A percentile compares a stretch with the other conserved stretches of the same genome.
phyloP scores from a whole-genome alignment of 2,329 filamentous ascomycete species.

The Alternaria viburni region DNA sequence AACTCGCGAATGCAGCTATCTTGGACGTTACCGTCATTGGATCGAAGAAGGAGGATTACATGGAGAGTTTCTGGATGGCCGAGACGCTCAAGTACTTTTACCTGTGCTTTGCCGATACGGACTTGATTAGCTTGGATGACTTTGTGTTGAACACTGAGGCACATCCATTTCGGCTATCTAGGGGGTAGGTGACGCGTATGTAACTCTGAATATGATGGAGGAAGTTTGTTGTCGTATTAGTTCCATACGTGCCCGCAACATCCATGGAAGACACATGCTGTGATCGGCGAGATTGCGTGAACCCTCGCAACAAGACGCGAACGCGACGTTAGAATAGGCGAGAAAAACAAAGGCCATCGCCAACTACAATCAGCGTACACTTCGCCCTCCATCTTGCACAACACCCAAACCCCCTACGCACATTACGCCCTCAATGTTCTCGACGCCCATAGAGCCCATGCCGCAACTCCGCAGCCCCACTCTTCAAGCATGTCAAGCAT shows the following conservation, averaged over 20 bases:
- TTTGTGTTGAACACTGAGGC: constrained; percentile 60
- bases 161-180: constrained; percentile 53
- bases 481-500: constrained; percentile 6
- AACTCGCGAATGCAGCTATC: constrained; percentile 53
- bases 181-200: constrained; percentile 47
- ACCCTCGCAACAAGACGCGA: neutral
- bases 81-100: constrained; percentile 61
- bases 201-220: neutral
- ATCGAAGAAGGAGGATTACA: constrained; percentile 40
- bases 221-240: neutral
- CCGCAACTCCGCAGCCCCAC: constrained; percentile 18
- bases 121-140: constrained; percentile 54
- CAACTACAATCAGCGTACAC: neutral
- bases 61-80: constrained; percentile 57
- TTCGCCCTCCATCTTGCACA: neutral
- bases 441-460: neutral
- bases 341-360: neutral
- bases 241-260: neutral
- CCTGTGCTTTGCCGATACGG: constrained; percentile 53
- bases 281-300: neutral
- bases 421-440: neutral
- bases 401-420: neutral
- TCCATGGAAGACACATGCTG: neutral
- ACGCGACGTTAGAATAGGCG: neutral
- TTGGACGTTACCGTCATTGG: constrained; percentile 48